These are phyloP conservation scores for Talaromyces sp. DNA, from an alignment of 2,329 filamentous ascomycete genomes.

Conservation along the genomic window DNA sequence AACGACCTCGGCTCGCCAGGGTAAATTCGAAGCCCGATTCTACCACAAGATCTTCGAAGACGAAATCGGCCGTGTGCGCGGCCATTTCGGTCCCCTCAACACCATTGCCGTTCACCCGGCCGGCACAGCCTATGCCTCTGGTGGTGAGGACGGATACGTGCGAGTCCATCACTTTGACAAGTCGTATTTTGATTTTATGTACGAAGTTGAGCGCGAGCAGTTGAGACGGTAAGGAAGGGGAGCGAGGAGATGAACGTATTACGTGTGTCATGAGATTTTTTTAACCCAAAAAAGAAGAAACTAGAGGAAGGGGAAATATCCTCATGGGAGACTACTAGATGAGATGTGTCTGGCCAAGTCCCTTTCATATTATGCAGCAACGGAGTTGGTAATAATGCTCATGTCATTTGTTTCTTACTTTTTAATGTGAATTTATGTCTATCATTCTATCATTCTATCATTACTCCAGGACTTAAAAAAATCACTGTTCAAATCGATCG, in stretches of 20 bases:
- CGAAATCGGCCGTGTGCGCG: slow-evolving; percentile 93
- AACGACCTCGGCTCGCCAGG: slow-evolving; percentile 85
- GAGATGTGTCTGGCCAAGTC: background rate
- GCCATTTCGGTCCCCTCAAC: slow-evolving; percentile 95
- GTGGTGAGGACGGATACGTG: slow-evolving; percentile 97
- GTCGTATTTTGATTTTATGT: slow-evolving; percentile 96
- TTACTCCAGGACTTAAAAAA: background rate
- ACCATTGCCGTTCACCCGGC: slow-evolving; percentile 90
- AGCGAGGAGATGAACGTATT: background rate
- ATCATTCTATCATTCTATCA: background rate
- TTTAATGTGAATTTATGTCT: background rate
- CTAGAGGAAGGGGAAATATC: background rate
- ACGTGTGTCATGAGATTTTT: background rate
- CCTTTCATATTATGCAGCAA: background rate
- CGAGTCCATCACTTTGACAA: slow-evolving; percentile 98
- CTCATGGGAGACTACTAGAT: background rate
- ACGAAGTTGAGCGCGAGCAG: slow-evolving; percentile 91
- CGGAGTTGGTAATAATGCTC: background rate
- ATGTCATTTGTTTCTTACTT: background rate
- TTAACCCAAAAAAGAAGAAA: background rate
- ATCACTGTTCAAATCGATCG: background rate
- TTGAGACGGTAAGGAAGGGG: slow-evolving; percentile 33
- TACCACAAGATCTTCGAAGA: slow-evolving; percentile 99
- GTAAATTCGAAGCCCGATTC: slow-evolving; percentile 98
- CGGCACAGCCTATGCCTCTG: slow-evolving; percentile 87